These are phyloP conservation scores for Pichia pseudocactophila DNA, from an alignment of 805 yeast genomes.

Conservation along the genomic window DNA sequence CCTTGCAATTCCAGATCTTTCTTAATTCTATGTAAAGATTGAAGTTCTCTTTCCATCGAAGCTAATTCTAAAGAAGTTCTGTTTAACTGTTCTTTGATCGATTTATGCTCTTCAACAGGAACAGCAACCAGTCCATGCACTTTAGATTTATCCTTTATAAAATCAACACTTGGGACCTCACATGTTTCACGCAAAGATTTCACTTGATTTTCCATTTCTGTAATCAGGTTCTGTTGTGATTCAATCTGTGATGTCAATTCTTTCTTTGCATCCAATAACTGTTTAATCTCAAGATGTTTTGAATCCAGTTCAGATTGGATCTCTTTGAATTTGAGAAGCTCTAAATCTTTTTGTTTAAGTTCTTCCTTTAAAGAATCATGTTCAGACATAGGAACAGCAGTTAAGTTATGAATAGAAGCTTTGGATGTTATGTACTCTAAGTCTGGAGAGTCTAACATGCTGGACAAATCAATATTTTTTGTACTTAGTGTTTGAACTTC, in stretches of 20 bases:
- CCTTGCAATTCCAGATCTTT: slow-evolving; percentile 13
- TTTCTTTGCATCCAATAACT: slow-evolving; percentile 1
- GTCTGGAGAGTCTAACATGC: slow-evolving; percentile 25
- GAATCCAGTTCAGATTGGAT: background rate
- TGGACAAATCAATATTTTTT: background rate
- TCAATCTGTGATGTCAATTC: background rate
- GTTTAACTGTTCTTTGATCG: slow-evolving; percentile 6
- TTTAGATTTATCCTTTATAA: slow-evolving; percentile 22
- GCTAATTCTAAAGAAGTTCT: slow-evolving; percentile 2
- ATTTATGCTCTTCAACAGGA: slow-evolving; percentile 9
- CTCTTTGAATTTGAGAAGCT: background rate
- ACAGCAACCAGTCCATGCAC: slow-evolving; percentile 27
- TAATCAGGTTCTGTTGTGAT: background rate
- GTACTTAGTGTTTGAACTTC: slow-evolving; percentile 2
- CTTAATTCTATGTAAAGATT: slow-evolving; percentile 6
- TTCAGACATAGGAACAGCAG: slow-evolving; percentile 19
- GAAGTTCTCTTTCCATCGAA: slow-evolving; percentile 8
- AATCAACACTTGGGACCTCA: slow-evolving; percentile 8
- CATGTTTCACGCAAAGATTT: background rate
- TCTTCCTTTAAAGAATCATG: slow-evolving; percentile 12
- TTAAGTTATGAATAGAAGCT: slow-evolving; percentile 23
- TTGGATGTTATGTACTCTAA: slow-evolving; percentile 23
- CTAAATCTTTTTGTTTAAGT: slow-evolving; percentile 2
- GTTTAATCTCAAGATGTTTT: slow-evolving; percentile 6
- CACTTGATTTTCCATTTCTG: slow-evolving; percentile 4